phyloP scores from a whole-genome alignment of 495 filamentous ascomycete species.

The Bathelium albidoporum region DNA sequence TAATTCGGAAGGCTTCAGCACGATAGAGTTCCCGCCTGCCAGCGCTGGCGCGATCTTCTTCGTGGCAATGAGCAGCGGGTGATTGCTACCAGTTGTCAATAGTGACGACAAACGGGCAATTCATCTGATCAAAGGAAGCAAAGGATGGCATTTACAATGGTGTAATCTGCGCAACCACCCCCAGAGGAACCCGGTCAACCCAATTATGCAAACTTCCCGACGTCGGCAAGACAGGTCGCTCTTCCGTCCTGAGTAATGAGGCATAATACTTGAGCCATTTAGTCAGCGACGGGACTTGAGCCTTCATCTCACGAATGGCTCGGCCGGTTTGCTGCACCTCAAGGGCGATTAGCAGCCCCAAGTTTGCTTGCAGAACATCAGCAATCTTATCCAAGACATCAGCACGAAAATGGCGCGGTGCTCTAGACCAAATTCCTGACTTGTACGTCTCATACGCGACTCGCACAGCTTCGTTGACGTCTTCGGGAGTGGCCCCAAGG shows the following conservation, averaged over 20 bases:
- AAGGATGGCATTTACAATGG: slow-evolving; percentile 53
- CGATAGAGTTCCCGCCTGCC: slow-evolving; percentile 51
- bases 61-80: slow-evolving; percentile 37
- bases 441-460: slow-evolving; percentile 42
- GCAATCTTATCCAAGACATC: slow-evolving; percentile 50
- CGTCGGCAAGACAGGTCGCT: slow-evolving; percentile 50
- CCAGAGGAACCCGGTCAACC: slow-evolving; percentile 47
- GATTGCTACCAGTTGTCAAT: slow-evolving; percentile 1
- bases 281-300: slow-evolving; percentile 50
- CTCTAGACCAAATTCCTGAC: slow-evolving; percentile 45
- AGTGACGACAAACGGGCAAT: background rate
- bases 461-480: slow-evolving; percentile 38
- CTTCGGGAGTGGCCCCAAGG: slow-evolving; percentile 40
- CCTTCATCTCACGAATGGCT: slow-evolving; percentile 53
- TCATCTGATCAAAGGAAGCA: slow-evolving; percentile 48
- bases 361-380: slow-evolving; percentile 36
- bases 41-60: slow-evolving; percentile 54
- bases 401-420: slow-evolving; percentile 29
- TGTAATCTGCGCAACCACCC: slow-evolving; percentile 54
- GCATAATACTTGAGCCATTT: slow-evolving; percentile 59
- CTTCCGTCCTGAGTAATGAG: slow-evolving; percentile 47
- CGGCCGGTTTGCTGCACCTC: slow-evolving; percentile 55
- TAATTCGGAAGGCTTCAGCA: slow-evolving; percentile 53
- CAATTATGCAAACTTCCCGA: slow-evolving; percentile 52
- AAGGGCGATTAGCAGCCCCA: slow-evolving; percentile 43